A percentile compares a stretch with the other conserved stretches of the same genome.
Evolutionary conservation across 1,284 basidiomycete species (phyloP).

Genomic region (Volvariella surrecta): DNA sequence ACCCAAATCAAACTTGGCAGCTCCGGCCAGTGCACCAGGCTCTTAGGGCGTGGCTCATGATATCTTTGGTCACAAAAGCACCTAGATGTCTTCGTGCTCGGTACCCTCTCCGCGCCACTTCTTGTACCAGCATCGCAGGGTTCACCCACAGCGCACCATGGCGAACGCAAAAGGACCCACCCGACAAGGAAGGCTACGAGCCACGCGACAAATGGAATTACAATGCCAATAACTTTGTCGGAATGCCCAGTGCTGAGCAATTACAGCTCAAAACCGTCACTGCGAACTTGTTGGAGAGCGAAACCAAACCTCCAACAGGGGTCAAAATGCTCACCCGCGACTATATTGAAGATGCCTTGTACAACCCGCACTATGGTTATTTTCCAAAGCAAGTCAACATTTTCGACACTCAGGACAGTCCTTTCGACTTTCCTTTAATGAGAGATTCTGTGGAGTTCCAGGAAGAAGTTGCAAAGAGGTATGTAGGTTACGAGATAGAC

Average conservation of each 20-base stretch:
- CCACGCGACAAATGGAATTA: constrained; percentile 62
- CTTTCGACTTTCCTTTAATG: constrained; percentile 67
- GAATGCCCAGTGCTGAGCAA: constrained; percentile 36
- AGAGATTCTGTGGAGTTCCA: constrained; percentile 75
- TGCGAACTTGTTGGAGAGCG: constrained; percentile 59
- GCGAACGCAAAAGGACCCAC: constrained; percentile 11
- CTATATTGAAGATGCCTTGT: constrained; percentile 95
- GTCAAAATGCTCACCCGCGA: constrained; percentile 95
- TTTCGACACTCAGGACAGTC: constrained; percentile 59
- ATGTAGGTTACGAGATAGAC: constrained; percentile 60
- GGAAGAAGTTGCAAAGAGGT: constrained; percentile 69
- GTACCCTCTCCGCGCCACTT: constrained; percentile 10
- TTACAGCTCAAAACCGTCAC: constrained; percentile 60
- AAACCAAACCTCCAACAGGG: constrained; percentile 60
- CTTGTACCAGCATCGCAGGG: constrained; percentile 12
- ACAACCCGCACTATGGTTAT: constrained; percentile 97
- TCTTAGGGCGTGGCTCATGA: constrained; percentile 17
- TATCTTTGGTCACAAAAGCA: constrained; percentile 20
- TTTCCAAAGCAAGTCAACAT: constrained; percentile 90
- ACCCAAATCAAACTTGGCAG: neutral
- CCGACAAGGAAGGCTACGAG: constrained; percentile 15
- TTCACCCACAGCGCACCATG: constrained; percentile 15
- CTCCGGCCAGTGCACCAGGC: neutral
- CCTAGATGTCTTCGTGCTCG: constrained; percentile 20
- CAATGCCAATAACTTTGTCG: constrained; percentile 47